These are phyloP conservation scores for Amesomyces nigricolor DNA, from an alignment of 2,329 filamentous ascomycete species.

Conservation along the genomic window DNA sequence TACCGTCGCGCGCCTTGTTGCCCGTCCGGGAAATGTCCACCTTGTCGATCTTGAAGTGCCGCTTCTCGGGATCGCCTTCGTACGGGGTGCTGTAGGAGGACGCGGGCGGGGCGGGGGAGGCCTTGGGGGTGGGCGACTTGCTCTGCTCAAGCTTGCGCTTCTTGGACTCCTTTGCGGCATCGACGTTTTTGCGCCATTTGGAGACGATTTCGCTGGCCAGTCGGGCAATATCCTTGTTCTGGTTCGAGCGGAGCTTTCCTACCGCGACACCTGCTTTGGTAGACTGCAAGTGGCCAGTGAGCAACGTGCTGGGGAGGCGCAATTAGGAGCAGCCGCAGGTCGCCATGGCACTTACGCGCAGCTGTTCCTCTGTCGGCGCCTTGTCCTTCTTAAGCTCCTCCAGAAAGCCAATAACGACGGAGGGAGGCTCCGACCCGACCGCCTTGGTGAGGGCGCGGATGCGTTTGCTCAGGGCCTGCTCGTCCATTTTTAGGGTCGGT, in stretches of 20 bases:
- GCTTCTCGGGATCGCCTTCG: constrained; percentile 67
- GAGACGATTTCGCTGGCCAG: constrained; percentile 76
- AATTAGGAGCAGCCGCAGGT: background rate
- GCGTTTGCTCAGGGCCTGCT: constrained; percentile 71
- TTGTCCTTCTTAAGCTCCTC: constrained; percentile 75
- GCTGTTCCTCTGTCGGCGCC: constrained; percentile 78
- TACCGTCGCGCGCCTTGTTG: constrained; percentile 70
- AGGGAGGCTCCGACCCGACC: constrained; percentile 65
- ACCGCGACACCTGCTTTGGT: constrained; percentile 90
- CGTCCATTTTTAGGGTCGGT: constrained; percentile 54
- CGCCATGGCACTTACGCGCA: constrained; percentile 55
- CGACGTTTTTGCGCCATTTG: constrained; percentile 80
- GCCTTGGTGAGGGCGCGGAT: constrained; percentile 79
- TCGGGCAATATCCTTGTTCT: constrained; percentile 73
- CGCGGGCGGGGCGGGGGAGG: constrained; percentile 44
- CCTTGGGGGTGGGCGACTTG: constrained; percentile 36
- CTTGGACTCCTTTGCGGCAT: constrained; percentile 50
- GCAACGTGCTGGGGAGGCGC: background rate
- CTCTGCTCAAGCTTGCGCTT: constrained; percentile 35
- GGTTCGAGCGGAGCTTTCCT: constrained; percentile 70
- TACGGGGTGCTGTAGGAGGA: constrained; percentile 41
- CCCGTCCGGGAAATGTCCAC: constrained; percentile 73
- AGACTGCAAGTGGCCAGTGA: constrained; percentile 41
- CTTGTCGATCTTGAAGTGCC: constrained; percentile 75
- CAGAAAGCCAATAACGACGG: constrained; percentile 67